A percentile compares a stretch with the other conserved stretches of the same genome.
These are phyloP conservation scores for Penicillium sp. DNA, from an alignment of 2,329 filamentous ascomycete genomes.

Conservation along the genomic window DNA sequence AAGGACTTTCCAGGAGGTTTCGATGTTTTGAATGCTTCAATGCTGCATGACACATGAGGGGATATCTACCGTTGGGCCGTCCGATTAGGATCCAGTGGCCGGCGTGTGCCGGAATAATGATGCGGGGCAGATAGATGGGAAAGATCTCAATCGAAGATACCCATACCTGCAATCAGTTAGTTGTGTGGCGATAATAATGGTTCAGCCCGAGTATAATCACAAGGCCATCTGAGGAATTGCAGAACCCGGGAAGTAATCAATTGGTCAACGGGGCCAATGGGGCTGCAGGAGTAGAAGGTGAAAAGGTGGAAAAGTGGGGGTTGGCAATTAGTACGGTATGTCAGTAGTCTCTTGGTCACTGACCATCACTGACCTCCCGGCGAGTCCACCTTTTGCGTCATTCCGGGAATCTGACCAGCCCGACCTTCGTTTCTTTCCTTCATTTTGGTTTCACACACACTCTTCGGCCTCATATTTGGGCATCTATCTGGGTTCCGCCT, in stretches of 20 bases:
- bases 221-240: not conserved
- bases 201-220: not conserved
- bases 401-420: slow-evolving; percentile 8
- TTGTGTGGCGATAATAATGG: not conserved
- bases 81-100: not conserved
- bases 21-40: slow-evolving; percentile 2
- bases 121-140: not conserved
- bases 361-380: slow-evolving; percentile 1
- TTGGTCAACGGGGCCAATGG: not conserved
- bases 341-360: slow-evolving; percentile 6
- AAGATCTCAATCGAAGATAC: not conserved
- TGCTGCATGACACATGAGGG: not conserved
- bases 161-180: not conserved
- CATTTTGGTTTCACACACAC: slow-evolving; percentile 13
- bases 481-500: slow-evolving; percentile 5
- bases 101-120: not conserved
- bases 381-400: slow-evolving; percentile 20
- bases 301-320: not conserved
- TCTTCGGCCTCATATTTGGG: slow-evolving; percentile 11
- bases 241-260: not conserved
- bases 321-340: not conserved
- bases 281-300: slow-evolving; percentile 5
- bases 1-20: not conserved
- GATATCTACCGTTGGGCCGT: not conserved
- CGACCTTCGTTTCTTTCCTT: slow-evolving; percentile 8